phyloP scores from a whole-genome alignment of 441 rosid species.

The Jatropha podagrica region DNA sequence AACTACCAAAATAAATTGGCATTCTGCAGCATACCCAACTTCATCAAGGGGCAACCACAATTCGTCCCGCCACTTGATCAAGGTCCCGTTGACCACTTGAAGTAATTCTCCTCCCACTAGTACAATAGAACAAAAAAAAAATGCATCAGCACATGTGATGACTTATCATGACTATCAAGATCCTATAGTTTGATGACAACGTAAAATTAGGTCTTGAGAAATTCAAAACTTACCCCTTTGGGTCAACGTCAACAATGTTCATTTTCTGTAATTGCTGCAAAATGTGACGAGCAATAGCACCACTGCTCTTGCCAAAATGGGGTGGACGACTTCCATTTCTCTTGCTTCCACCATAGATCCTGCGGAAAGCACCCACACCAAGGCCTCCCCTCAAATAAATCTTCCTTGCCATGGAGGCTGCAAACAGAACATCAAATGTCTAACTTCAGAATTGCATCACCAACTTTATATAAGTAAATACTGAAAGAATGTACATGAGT shows the following conservation, averaged over 20 bases:
- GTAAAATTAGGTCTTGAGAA: not conserved
- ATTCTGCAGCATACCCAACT: not conserved
- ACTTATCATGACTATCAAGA: not conserved
- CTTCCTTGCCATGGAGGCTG: conserved; percentile 94
- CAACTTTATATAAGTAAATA: not conserved
- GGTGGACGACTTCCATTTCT: conserved; percentile 89
- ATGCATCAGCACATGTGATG: not conserved
- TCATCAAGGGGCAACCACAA: conserved; percentile 33
- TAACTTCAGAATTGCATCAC: not conserved
- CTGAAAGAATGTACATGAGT: not conserved
- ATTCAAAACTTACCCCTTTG: conserved; percentile 57
- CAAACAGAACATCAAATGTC: conserved; percentile 3
- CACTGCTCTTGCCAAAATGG: conserved; percentile 85
- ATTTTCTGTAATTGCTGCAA: conserved; percentile 72
- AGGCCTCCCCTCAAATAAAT: conserved; percentile 87
- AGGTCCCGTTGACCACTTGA: conserved; percentile 86
- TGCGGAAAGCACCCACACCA: conserved; percentile 90
- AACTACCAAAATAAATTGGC: not conserved
- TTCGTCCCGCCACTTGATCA: conserved; percentile 86
- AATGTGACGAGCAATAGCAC: conserved; percentile 75
- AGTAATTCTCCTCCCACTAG: conserved; percentile 79
- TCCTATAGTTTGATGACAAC: not conserved
- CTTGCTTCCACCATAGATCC: conserved; percentile 92
- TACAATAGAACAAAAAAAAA: not conserved
- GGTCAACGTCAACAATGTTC: conserved; percentile 64